phyloP scores from a whole-genome alignment of 768 basidiomycete genomes.

The Guyanaporus albipodus region DNA sequence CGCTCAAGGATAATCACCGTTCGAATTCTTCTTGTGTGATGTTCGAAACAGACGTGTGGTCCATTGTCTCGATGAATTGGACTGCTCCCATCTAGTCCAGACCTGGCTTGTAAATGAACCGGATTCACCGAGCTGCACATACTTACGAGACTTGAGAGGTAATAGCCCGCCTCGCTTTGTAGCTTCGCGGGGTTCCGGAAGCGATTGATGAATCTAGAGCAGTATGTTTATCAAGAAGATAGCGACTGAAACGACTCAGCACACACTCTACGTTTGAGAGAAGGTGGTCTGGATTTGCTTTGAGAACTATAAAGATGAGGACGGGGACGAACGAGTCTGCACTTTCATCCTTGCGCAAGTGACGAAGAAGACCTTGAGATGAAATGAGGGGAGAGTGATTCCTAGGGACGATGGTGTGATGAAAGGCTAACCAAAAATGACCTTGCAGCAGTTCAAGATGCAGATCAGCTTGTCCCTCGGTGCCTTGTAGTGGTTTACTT shows the following conservation, averaged over 20 bases:
- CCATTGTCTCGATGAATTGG: slow-evolving; percentile 98
- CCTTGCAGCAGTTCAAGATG: slow-evolving; percentile 96
- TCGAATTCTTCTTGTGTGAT: slow-evolving; percentile 95
- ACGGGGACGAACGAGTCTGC: slow-evolving; percentile 96
- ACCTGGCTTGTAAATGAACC: slow-evolving; percentile 7
- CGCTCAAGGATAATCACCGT: slow-evolving; percentile 38
- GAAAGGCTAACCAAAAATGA: slow-evolving; percentile 82
- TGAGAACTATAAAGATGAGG: slow-evolving; percentile 89
- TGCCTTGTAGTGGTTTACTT: slow-evolving; percentile 98
- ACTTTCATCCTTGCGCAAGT: slow-evolving; percentile 77
- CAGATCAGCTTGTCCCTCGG: slow-evolving; percentile 98
- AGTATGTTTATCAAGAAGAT: neutral
- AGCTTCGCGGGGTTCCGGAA: slow-evolving; percentile 88
- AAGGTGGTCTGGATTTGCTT: slow-evolving; percentile 90
- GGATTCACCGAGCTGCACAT: neutral
- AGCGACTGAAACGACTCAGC: neutral
- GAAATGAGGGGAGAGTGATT: neutral
- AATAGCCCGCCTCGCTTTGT: slow-evolving; percentile 95
- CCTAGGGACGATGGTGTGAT: slow-evolving; percentile 7
- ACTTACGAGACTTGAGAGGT: slow-evolving; percentile 88
- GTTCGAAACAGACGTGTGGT: slow-evolving; percentile 89
- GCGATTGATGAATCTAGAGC: slow-evolving; percentile 83
- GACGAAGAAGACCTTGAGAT: slow-evolving; percentile 75
- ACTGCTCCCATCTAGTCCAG: slow-evolving; percentile 83
- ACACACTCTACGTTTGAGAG: slow-evolving; percentile 92